Base-by-base conservation (phyloP, 192 early-diverging fungal species). In the Kappamyces sp. region DNA sequence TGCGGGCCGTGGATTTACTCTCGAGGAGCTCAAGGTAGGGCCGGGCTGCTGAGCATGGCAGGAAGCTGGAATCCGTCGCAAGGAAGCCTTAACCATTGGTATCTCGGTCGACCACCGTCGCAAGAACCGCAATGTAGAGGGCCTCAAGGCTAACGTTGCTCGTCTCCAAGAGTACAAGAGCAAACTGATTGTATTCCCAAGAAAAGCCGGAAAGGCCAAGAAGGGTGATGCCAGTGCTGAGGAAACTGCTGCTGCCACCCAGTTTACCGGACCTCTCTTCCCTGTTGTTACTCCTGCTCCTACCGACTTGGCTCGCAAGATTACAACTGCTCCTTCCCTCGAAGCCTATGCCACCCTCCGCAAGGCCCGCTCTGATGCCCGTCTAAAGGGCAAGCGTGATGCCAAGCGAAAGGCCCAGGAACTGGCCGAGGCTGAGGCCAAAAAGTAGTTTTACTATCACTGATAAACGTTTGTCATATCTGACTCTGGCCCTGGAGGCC, bases 31-130 rank as follows among this genome's bases (percentile, higher is more conserved):
- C 61, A 94, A 97, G 90, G 89, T 89, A 73, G 51, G 63, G 46
- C 32, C 60, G 44, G 9, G 15, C 34, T 6, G 32, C 6, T 37
- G 49, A 55, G 61, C 44, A 52, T 54, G 34, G 23, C 67, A 89
- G 89, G 91, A 81, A 61, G 94, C 93, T 62, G 93, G 93, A 63
- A 77, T 98, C 74, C 73, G 84, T 65, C 83, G 87, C 79, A 95
- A 94, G 84, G 85, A 91, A 74, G 96, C 96, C 64, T 84, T 79
- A 63, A 84, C 89, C 66, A 87, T 98, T 68, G 96, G 96, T 69
- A 90, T 98, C 70, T 79, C 94, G 51, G 91, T 98, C 58, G 95
- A 98, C 81, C 87, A 91, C 83, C 92, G 94, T 62, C 86, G 94
- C 66, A 87, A 87, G 78, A 94, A 94, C 90, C 84, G 90, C 73